Percentiles rank a stretch among this genome's conserved stretches.
These are phyloP conservation scores for Lactifluus piperatus DNA, from an alignment of 768 basidiomycete genomes.

Conservation along the genomic window DNA sequence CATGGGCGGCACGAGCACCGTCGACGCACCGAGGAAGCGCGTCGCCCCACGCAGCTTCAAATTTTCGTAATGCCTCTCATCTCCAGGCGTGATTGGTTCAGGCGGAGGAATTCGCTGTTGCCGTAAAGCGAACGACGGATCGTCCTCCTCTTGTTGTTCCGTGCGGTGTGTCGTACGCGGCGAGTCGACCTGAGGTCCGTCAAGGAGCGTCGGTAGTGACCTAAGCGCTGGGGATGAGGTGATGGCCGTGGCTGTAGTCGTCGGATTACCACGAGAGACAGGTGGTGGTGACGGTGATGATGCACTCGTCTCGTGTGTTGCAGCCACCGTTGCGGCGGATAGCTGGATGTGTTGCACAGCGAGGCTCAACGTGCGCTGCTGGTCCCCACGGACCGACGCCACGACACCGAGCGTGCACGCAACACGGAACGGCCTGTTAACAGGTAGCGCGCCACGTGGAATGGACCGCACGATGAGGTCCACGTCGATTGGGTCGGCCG, in stretches of 20 bases:
- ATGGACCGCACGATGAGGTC: constrained; percentile 47
- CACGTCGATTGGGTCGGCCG: constrained; percentile 40
- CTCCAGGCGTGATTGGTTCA: constrained; percentile 3
- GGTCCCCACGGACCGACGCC: constrained; percentile 32
- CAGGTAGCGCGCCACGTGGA: constrained; percentile 34
- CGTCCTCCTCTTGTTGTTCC: not conserved
- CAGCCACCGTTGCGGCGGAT: constrained; percentile 22
- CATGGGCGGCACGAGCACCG: constrained; percentile 37
- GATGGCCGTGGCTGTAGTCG: not conserved
- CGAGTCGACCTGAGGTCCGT: constrained; percentile 11
- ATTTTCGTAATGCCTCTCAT: constrained; percentile 6
- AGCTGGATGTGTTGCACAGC: constrained; percentile 61
- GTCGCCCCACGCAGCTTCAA: constrained; percentile 8
- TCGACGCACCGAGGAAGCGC: constrained; percentile 41
- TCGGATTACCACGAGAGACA: not conserved
- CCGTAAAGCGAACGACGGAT: not conserved
- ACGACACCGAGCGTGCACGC: constrained; percentile 45
- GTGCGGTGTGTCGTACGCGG: constrained; percentile 4
- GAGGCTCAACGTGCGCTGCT: constrained; percentile 38
- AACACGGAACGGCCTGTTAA: constrained; percentile 56
- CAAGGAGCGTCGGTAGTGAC: not conserved
- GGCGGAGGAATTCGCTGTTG: constrained; percentile 5
- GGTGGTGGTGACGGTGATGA: not conserved
- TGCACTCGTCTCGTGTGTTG: not conserved
- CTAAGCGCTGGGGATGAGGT: not conserved